These are phyloP conservation scores for Cryomyces antarcticus DNA, from an alignment of 495 filamentous ascomycete genomes.

Conservation along the genomic window DNA sequence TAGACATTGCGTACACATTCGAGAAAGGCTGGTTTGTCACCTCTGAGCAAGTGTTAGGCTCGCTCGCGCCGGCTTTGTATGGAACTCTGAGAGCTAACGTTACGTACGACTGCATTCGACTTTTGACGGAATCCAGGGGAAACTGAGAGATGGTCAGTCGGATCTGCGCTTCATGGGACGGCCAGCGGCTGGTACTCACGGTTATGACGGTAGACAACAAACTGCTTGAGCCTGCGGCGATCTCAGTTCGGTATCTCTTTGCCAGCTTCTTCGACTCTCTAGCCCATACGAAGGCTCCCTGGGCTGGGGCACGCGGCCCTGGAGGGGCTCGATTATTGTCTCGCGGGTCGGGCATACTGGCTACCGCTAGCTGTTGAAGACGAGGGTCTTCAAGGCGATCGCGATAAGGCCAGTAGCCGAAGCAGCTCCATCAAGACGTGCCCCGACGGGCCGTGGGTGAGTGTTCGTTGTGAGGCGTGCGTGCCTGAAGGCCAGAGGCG, in stretches of 20 bases:
- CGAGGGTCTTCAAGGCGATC: slow-evolving; percentile 37
- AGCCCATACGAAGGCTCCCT: slow-evolving; percentile 5
- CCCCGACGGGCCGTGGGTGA: too few species aligned
- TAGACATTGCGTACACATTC: slow-evolving; percentile 58
- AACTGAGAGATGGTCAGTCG: slow-evolving; percentile 28
- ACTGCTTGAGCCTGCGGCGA: slow-evolving; percentile 53
- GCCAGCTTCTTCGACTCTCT: slow-evolving; percentile 37
- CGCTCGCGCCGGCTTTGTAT: too few species aligned
- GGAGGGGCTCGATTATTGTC: slow-evolving; percentile 6
- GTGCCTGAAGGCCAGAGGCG: too few species aligned
- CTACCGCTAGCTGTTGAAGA: slow-evolving; percentile 23
- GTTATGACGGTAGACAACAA: slow-evolving; percentile 52
- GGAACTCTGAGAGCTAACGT: neutral
- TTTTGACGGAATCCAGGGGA: slow-evolving; percentile 69
- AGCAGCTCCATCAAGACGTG: slow-evolving; percentile 40
- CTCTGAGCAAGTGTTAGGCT: too few species aligned
- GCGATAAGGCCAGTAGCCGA: slow-evolving; percentile 34
- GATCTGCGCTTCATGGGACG: neutral
- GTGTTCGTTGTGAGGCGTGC: too few species aligned
- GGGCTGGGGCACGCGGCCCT: neutral
- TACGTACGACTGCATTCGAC: slow-evolving; percentile 53
- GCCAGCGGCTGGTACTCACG: slow-evolving; percentile 18
- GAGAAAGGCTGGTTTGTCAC: slow-evolving; percentile 18
- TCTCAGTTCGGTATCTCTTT: slow-evolving; percentile 61
- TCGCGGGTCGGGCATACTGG: slow-evolving; percentile 28